Percentiles rank a stretch among this genome's conserved stretches.
Evolutionary conservation across 1,284 basidiomycete species (phyloP).

Genomic region (Porodaedalea pini): DNA sequence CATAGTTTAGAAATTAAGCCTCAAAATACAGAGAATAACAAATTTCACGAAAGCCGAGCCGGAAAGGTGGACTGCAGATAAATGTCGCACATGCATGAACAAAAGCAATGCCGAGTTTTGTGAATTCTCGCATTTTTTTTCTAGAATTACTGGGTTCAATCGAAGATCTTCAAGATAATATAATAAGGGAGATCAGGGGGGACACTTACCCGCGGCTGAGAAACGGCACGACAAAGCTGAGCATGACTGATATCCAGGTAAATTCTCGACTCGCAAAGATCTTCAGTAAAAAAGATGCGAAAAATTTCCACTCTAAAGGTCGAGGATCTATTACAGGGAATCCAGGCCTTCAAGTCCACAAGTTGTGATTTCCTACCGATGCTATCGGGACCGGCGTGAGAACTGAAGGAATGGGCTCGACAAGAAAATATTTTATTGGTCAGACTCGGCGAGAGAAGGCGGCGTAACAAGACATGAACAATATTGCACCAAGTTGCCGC

Average conservation of each 20-base stretch:
- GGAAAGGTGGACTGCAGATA: too few species aligned
- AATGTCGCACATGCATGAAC: neutral
- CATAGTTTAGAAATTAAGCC: neutral
- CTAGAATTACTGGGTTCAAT: neutral
- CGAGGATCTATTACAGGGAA: slow-evolving; percentile 2
- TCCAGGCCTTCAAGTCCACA: neutral
- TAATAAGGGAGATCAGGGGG: neutral
- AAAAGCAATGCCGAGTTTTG: neutral
- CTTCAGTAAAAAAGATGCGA: slow-evolving; percentile 3
- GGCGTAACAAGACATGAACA: neutral
- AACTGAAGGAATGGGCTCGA: neutral
- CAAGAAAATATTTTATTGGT: neutral
- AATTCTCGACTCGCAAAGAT: neutral
- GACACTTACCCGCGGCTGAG: neutral
- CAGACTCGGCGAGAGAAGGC: too few species aligned
- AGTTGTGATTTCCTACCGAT: neutral
- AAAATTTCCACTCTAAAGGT: neutral
- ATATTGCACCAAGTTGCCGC: neutral
- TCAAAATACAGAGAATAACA: neutral
- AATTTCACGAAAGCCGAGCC: neutral
- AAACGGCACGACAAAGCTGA: neutral
- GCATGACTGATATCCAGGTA: neutral
- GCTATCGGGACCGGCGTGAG: neutral
- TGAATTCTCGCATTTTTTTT: neutral
- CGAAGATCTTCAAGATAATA: neutral